A percentile compares a stretch with the other conserved stretches of the same genome.
These are phyloP conservation scores for Trichoderma sp. DNA, from an alignment of 2,329 filamentous ascomycete species.

Conservation along the genomic window DNA sequence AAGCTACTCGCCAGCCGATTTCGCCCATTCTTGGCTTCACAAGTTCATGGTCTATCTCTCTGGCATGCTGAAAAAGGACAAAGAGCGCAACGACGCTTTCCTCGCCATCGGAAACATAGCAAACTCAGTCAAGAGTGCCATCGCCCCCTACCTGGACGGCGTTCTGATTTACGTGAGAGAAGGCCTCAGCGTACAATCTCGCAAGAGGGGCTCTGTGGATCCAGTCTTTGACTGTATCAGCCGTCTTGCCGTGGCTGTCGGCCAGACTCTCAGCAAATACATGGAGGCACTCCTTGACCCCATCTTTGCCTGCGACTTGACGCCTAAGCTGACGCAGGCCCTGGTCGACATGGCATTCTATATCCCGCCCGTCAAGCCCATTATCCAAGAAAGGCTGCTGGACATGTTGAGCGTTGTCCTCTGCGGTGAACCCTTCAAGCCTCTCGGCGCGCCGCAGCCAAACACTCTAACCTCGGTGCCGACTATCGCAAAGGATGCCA, in stretches of 20 bases:
- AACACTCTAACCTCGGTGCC: slow-evolving; percentile 80
- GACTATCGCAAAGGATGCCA: slow-evolving; percentile 81
- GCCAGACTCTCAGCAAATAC: slow-evolving; percentile 95
- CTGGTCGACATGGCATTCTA: slow-evolving; percentile 99
- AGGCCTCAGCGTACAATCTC: slow-evolving; percentile 77
- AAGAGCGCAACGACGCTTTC: slow-evolving; percentile 91
- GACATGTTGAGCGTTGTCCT: slow-evolving; percentile 94
- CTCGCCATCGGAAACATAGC: slow-evolving; percentile 94
- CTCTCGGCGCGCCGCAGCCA: slow-evolving; percentile 80
- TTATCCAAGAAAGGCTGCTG: slow-evolving; percentile 88
- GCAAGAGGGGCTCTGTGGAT: slow-evolving; percentile 61
- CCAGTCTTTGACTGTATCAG: slow-evolving; percentile 98
- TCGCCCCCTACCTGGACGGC: slow-evolving; percentile 90
- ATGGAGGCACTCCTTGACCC: slow-evolving; percentile 94
- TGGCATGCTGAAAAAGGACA: slow-evolving; percentile 89
- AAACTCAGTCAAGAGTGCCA: slow-evolving; percentile 91
- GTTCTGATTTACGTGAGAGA: slow-evolving; percentile 93
- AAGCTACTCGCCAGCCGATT: slow-evolving; percentile 87
- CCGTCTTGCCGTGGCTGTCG: slow-evolving; percentile 89
- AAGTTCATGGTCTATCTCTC: slow-evolving; percentile 97
- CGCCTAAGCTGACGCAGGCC: slow-evolving; percentile 89
- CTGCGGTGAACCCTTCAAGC: slow-evolving; percentile 87
- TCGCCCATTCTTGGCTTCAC: slow-evolving; percentile 82
- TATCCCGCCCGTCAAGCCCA: slow-evolving; percentile 88
- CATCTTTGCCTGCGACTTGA: slow-evolving; percentile 94